Percentiles rank a stretch among this genome's conserved stretches.
phyloP scores from a whole-genome alignment of 441 rosid genomes.

The Codiaeum variegatum region DNA sequence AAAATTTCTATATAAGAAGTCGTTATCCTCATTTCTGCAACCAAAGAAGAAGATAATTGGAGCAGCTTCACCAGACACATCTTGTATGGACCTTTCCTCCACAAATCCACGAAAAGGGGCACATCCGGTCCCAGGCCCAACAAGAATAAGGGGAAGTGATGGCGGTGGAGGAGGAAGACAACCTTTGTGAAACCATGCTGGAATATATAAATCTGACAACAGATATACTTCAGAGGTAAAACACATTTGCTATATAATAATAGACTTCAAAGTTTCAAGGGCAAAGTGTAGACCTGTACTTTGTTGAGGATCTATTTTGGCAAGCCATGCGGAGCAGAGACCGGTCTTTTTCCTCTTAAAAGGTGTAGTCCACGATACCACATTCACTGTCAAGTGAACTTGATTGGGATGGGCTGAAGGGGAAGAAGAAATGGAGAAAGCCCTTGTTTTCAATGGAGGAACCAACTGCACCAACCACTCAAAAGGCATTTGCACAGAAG shows the following conservation, averaged over 20 bases:
- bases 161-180: conserved; percentile 70
- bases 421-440: conserved; percentile 90
- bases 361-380: conserved; percentile 88
- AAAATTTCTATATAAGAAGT: conserved; percentile 70
- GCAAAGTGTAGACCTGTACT: conserved; percentile 32
- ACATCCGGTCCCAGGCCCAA: conserved; percentile 97
- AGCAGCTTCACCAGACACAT: conserved; percentile 41
- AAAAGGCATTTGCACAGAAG: conserved; percentile 87
- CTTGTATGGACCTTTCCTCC: conserved; percentile 69
- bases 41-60: conserved; percentile 80
- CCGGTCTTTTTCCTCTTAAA: conserved; percentile 70
- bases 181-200: conserved; percentile 79
- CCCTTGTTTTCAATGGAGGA: conserved; percentile 78
- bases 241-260: neutral
- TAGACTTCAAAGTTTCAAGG: neutral
- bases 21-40: conserved; percentile 71
- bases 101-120: conserved; percentile 90
- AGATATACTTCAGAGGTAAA: neutral
- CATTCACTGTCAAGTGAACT: conserved; percentile 80
- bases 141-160: conserved; percentile 66
- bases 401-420: conserved; percentile 71
- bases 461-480: conserved; percentile 95
- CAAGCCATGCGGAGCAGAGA: conserved; percentile 91
- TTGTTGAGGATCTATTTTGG: conserved; percentile 64
- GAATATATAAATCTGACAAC: conserved; percentile 50